A percentile compares a stretch with the other conserved stretches of the same genome.
phyloP scores from a whole-genome alignment of 2,329 filamentous ascomycete species.

The Hymenoscyphus salicellus region DNA sequence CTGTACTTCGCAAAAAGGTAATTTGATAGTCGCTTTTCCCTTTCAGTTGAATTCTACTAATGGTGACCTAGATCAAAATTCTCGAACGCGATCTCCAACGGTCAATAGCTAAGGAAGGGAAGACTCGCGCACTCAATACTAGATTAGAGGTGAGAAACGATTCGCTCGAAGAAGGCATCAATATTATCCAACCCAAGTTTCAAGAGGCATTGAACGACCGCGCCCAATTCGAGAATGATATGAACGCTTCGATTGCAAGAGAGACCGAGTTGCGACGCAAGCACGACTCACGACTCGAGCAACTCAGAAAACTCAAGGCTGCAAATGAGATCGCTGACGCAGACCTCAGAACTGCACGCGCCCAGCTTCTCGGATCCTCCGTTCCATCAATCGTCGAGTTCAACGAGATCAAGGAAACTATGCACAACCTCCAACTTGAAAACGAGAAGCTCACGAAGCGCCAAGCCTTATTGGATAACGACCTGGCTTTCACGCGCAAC shows the following conservation, averaged over 20 bases:
- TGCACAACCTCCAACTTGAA: conserved; percentile 20
- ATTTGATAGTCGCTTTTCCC: background rate
- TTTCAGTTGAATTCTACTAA: background rate
- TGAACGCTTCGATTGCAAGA: conserved; percentile 24
- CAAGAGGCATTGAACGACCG: conserved; percentile 52
- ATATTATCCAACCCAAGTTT: conserved; percentile 45
- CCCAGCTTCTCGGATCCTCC: conserved; percentile 29
- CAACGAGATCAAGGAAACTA: conserved; percentile 42
- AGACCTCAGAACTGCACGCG: conserved; percentile 31
- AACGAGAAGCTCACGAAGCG: conserved; percentile 26
- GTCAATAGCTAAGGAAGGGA: conserved; percentile 34
- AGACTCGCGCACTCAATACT: conserved; percentile 44
- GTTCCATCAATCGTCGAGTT: conserved; percentile 42
- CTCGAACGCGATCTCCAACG: conserved; percentile 35
- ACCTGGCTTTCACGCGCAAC: conserved; percentile 31
- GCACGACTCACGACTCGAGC: conserved; percentile 21
- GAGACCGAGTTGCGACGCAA: conserved; percentile 22
- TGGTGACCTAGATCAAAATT: conserved; percentile 33
- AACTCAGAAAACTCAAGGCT: conserved; percentile 29
- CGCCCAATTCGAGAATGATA: conserved; percentile 46
- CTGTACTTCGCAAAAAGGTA: background rate
- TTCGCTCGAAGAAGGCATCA: conserved; percentile 45
- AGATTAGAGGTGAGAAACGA: conserved; percentile 46
- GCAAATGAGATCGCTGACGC: conserved; percentile 21
- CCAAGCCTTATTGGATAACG: conserved; percentile 20